A percentile compares a stretch with the other conserved stretches of the same genome.
These are phyloP conservation scores for Aspergillus haitiensis DNA, from an alignment of 495 filamentous ascomycete species.

Conservation along the genomic window DNA sequence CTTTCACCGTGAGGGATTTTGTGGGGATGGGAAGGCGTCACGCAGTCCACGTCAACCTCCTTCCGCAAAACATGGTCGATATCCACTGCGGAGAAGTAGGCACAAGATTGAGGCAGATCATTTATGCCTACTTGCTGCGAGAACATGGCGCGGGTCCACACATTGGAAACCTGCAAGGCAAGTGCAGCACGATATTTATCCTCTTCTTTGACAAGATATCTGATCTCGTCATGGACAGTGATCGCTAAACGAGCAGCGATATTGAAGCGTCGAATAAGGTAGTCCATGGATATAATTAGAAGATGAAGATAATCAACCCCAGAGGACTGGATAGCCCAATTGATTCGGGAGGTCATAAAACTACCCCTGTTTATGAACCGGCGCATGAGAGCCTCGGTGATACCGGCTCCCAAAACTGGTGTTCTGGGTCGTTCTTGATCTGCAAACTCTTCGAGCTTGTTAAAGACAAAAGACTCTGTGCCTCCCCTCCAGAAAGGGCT, in stretches of 20 bases:
- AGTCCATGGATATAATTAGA: constrained; percentile 91
- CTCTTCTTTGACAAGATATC: constrained; percentile 82
- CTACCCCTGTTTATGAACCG: constrained; percentile 84
- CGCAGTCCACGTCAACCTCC: constrained; percentile 95
- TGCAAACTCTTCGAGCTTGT: constrained; percentile 94
- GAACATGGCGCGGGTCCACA: constrained; percentile 98
- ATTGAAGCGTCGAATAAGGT: constrained; percentile 83
- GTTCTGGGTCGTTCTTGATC: constrained; percentile 90
- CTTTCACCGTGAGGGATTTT: constrained; percentile 84
- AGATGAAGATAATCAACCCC: constrained; percentile 98
- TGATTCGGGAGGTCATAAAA: constrained; percentile 95
- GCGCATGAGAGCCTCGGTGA: constrained; percentile 90
- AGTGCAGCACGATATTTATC: constrained; percentile 87
- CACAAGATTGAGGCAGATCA: constrained; percentile 89
- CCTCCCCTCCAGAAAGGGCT: constrained; percentile 92
- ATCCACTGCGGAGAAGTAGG: constrained; percentile 93
- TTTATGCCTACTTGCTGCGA: constrained; percentile 94
- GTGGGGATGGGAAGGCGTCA: constrained; percentile 81
- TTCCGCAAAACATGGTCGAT: constrained; percentile 93
- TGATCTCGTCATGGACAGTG: constrained; percentile 96
- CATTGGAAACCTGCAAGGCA: constrained; percentile 89
- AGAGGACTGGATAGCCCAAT: constrained; percentile 98
- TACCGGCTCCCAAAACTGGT: constrained; percentile 91
- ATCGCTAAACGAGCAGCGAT: constrained; percentile 82
- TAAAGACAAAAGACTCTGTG: constrained; percentile 97